Evolutionary conservation across 441 rosid species (phyloP).

Genomic region (Daphne laureola): DNA sequence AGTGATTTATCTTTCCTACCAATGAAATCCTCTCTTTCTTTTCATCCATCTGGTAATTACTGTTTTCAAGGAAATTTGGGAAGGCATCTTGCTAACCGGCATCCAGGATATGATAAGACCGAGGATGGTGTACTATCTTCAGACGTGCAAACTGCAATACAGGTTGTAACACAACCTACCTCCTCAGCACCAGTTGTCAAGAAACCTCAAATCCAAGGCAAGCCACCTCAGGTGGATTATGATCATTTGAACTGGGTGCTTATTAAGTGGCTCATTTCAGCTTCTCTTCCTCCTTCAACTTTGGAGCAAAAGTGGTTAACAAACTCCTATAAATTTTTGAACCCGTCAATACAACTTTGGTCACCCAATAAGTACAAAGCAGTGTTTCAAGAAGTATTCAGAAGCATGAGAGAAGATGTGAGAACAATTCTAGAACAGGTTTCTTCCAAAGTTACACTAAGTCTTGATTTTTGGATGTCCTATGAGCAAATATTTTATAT

Average conservation of each 20-base stretch:
- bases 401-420: conserved; percentile 86
- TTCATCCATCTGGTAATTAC: conserved; percentile 14
- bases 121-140: conserved; percentile 40
- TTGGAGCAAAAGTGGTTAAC: conserved; percentile 72
- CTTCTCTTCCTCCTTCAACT: conserved; percentile 80
- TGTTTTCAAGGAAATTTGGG: conserved; percentile 63
- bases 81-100: conserved; percentile 82
- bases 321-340: conserved; percentile 74
- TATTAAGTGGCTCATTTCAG: conserved; percentile 74
- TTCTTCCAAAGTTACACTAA: conserved; percentile 67
- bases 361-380: conserved; percentile 57
- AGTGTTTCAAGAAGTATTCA: conserved; percentile 65
- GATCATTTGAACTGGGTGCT: conserved; percentile 92
- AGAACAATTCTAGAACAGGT: conserved; percentile 52
- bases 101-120: conserved; percentile 84
- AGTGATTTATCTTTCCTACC: too few relatives aligned
- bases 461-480: conserved; percentile 79
- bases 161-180: conserved; percentile 18
- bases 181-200: conserved; percentile 28
- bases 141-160: conserved; percentile 7
- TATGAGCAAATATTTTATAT: conserved; percentile 63
- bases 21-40: not conserved
- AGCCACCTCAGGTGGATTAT: conserved; percentile 55
- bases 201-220: conserved; percentile 47
- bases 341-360: conserved; percentile 75